Conservation (phyloP, 1,284 basidiomycete species). For the Cutaneotrichosporon sp. region DNA sequence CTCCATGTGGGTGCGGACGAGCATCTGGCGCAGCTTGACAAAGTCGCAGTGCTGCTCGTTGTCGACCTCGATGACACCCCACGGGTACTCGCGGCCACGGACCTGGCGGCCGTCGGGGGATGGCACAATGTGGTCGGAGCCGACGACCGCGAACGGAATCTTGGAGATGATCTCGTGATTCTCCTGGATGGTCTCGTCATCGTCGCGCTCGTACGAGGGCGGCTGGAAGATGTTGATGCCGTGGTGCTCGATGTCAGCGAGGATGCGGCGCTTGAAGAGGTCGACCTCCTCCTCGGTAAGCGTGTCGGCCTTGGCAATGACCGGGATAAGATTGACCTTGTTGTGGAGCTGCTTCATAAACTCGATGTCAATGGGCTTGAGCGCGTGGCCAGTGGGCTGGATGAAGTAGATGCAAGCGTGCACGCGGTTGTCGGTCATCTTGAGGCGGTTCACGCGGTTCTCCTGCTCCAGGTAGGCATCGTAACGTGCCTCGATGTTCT, state of each 20-base stretch:
- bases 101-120: conserved; percentile 84
- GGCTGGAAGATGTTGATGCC: conserved; percentile 95
- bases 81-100: conserved; percentile 88
- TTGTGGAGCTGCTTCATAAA: conserved; percentile 95
- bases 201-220: conserved; percentile 91
- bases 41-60: conserved; percentile 98
- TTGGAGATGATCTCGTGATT: conserved; percentile 94
- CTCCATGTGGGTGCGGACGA: conserved; percentile 97
- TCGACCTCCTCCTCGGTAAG: conserved; percentile 91
- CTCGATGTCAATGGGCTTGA: conserved; percentile 95
- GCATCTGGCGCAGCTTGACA: conserved; percentile 97
- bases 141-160: conserved; percentile 95
- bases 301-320: conserved; percentile 95
- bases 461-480: conserved; percentile 96
- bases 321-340: conserved; percentile 93
- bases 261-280: conserved; percentile 86
- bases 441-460: conserved; percentile 80
- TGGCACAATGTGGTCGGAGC: conserved; percentile 76
- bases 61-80: conserved; percentile 97
- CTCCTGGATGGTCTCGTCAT: conserved; percentile 93
- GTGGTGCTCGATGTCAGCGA: conserved; percentile 86
- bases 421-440: conserved; percentile 55
- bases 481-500: conserved; percentile 94
- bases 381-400: conserved; percentile 92
- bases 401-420: conserved; percentile 90